Evolutionary conservation across 805 yeast species (phyloP).

Genomic region (Saturnispora zaruensis): DNA sequence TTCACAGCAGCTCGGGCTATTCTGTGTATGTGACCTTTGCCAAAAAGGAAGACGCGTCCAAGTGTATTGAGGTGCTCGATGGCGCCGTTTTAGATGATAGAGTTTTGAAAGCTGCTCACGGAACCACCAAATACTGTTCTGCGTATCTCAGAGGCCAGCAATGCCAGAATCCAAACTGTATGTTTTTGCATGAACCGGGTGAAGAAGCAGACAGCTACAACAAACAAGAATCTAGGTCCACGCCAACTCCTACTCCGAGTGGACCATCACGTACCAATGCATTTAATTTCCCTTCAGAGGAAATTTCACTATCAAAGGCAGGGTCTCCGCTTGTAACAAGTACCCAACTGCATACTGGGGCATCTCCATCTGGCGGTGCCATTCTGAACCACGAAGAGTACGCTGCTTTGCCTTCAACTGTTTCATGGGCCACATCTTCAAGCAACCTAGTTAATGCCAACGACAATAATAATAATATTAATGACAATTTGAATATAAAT

Average conservation of each 20-base stretch:
- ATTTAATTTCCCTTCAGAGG: constrained; percentile 64
- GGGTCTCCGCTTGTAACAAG: constrained; percentile 23
- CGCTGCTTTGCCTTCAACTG: constrained; percentile 51
- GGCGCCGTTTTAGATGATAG: constrained; percentile 92
- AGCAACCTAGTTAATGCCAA: constrained; percentile 26
- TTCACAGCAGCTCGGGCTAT: constrained; percentile 55
- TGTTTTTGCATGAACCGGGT: constrained; percentile 98
- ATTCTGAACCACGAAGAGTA: constrained; percentile 19
- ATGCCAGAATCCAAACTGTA: constrained; percentile 97
- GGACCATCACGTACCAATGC: neutral
- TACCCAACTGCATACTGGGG: constrained; percentile 5
- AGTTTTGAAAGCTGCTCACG: constrained; percentile 88
- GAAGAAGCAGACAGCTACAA: constrained; percentile 98
- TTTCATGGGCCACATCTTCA: constrained; percentile 47
- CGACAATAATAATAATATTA: constrained; percentile 14
- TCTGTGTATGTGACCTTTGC: constrained; percentile 95
- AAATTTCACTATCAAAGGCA: constrained; percentile 28
- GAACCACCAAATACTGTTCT: constrained; percentile 98
- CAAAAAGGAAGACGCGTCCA: constrained; percentile 88
- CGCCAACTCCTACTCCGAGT: neutral
- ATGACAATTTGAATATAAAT: neutral
- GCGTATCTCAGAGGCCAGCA: constrained; percentile 89
- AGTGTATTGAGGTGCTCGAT: constrained; percentile 85
- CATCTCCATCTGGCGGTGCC: neutral
- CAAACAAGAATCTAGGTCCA: constrained; percentile 48